These are phyloP conservation scores for Colletotrichum tamarilloi DNA, from an alignment of 2,329 filamentous ascomycete genomes.

Conservation along the genomic window DNA sequence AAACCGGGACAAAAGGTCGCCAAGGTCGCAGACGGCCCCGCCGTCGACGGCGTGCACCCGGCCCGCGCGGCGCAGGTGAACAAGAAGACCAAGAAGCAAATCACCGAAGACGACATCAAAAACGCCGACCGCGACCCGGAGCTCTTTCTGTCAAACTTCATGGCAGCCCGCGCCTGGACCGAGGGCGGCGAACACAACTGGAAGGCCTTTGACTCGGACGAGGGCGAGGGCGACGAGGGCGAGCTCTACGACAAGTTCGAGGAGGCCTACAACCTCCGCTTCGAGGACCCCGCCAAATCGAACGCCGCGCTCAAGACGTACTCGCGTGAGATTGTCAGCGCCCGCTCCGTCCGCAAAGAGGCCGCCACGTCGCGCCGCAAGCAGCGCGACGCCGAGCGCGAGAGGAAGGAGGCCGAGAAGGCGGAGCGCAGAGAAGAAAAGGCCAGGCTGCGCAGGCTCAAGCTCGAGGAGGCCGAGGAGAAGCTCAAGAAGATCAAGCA, in stretches of 20 bases:
- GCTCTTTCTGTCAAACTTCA: slow-evolving; percentile 92
- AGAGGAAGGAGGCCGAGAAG: slow-evolving; percentile 83
- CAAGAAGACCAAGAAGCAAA: slow-evolving; percentile 51
- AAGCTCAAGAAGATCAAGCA: slow-evolving; percentile 91
- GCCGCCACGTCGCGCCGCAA: slow-evolving; percentile 82
- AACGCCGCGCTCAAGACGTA: slow-evolving; percentile 92
- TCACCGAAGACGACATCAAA: slow-evolving; percentile 72
- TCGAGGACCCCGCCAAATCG: slow-evolving; percentile 89
- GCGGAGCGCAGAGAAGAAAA: slow-evolving; percentile 81
- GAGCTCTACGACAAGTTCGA: slow-evolving; percentile 82
- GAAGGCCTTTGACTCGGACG: slow-evolving; percentile 91
- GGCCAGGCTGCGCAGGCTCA: slow-evolving; percentile 84
- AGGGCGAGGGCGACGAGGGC: slow-evolving; percentile 78
- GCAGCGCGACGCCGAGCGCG: slow-evolving; percentile 80
- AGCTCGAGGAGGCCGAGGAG: slow-evolving; percentile 88
- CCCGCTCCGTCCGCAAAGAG: slow-evolving; percentile 87
- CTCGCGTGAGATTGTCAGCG: slow-evolving; percentile 84
- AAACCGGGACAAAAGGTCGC: slow-evolving; percentile 65
- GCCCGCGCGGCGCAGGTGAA: slow-evolving; percentile 59
- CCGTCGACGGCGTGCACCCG: slow-evolving; percentile 64
- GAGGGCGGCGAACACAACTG: slow-evolving; percentile 72
- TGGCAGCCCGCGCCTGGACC: slow-evolving; percentile 92
- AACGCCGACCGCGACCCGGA: slow-evolving; percentile 91
- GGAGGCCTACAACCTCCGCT: slow-evolving; percentile 93
- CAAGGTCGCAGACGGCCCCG: slow-evolving; percentile 22